Conservation (phyloP, 129 eudicot genomes). For the Sambucus nigra region DNA sequence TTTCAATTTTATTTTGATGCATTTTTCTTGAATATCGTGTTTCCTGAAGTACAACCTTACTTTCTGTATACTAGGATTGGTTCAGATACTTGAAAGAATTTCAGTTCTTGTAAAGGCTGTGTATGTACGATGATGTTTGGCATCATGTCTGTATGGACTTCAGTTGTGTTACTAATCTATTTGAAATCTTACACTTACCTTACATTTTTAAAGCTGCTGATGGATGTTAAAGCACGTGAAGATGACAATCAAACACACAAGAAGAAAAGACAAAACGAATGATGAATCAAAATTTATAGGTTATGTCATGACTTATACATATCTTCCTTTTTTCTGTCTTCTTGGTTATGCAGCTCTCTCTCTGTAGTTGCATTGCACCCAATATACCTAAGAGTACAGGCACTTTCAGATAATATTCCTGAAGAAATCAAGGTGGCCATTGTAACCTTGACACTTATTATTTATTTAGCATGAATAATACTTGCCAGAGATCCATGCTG, state of each 20-base stretch:
- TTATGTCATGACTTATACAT: neutral
- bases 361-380: slow-evolving; percentile 98
- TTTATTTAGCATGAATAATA: slow-evolving; percentile 6
- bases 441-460: neutral
- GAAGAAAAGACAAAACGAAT: neutral
- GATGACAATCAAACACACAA: neutral
- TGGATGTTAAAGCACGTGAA: neutral
- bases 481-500: neutral
- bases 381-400: slow-evolving; percentile 76
- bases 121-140: neutral
- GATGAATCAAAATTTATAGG: neutral
- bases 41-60: too few species aligned
- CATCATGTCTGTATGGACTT: neutral
- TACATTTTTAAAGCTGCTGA: neutral
- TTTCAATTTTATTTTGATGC: too few species aligned
- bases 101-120: neutral
- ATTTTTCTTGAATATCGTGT: too few species aligned
- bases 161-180: neutral
- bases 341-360: slow-evolving; percentile 66
- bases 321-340: neutral
- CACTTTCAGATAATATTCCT: slow-evolving; percentile 70
- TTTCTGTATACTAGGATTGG: too few species aligned
- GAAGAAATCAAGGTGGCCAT: slow-evolving; percentile 57
- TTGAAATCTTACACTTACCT: neutral
- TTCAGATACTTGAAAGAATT: neutral